These are phyloP conservation scores for Nigrospora osmanthi DNA, from an alignment of 2,329 filamentous ascomycete genomes.

Conservation along the genomic window DNA sequence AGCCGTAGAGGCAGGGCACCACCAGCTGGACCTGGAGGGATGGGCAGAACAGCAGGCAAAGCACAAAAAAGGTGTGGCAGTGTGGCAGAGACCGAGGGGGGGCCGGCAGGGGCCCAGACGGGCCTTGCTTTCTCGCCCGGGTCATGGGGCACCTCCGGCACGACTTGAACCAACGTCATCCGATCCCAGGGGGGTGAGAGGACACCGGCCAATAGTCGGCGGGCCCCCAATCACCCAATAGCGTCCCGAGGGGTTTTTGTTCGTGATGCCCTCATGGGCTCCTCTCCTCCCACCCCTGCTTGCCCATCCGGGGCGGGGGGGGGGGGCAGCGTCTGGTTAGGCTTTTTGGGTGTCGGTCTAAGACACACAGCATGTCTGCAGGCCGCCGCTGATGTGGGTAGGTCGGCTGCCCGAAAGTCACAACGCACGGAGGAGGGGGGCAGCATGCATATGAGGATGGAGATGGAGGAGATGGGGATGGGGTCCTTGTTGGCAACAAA, in stretches of 20 bases:
- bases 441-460: not conserved
- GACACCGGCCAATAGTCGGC: not conserved
- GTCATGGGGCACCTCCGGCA: not conserved
- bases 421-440: not conserved
- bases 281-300: not conserved
- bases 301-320: too few relatives aligned
- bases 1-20: not conserved
- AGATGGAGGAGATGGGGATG: not conserved
- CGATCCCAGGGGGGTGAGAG: not conserved
- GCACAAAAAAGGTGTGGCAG: not conserved
- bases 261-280: constrained; percentile 3
- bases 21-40: not conserved
- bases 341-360: not conserved
- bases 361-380: not conserved
- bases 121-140: not conserved
- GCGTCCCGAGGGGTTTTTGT: not conserved
- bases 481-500: too few relatives aligned
- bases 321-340: not conserved
- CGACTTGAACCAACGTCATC: constrained; percentile 4
- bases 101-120: not conserved
- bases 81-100: not conserved
- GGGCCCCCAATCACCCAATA: constrained; percentile 5
- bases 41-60: not conserved
- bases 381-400: not conserved
- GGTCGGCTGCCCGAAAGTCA: not conserved